Percentiles rank a stretch among this genome's conserved stretches.
Conservation (phyloP, 441 rosid genomes). For the Pelargonium citronellum region DNA sequence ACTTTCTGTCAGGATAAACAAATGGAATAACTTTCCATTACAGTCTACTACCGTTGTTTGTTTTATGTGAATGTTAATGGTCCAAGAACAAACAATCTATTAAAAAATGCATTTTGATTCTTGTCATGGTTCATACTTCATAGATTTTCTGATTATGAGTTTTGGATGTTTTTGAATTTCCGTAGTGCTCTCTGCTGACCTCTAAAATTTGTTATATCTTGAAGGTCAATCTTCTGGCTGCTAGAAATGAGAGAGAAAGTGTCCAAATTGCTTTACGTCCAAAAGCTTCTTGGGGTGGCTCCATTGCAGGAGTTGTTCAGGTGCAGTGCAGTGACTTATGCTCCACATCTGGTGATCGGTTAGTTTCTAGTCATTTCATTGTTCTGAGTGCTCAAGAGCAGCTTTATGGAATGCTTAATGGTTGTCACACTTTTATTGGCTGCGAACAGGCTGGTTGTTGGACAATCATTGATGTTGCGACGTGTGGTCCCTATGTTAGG, state of each 20-base stretch:
- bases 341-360: conserved; percentile 77
- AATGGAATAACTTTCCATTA: too few relatives aligned
- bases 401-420: conserved; percentile 23
- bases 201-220: conserved; percentile 28
- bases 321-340: conserved; percentile 79
- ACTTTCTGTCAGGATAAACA: too few relatives aligned
- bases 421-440: conserved; percentile 22
- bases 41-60: too few relatives aligned
- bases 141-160: background rate
- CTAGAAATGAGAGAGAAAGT: conserved; percentile 94
- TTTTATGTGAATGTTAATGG: too few relatives aligned
- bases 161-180: conserved; percentile 12
- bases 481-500: conserved; percentile 78
- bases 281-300: conserved; percentile 81
- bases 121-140: background rate
- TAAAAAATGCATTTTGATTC: conserved; percentile 1
- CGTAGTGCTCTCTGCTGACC: conserved; percentile 18
- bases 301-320: conserved; percentile 68
- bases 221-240: conserved; percentile 83
- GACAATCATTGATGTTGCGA: conserved; percentile 62
- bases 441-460: conserved; percentile 60
- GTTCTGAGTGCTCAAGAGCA: background rate
- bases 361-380: conserved; percentile 25
- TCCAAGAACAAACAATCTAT: too few relatives aligned
- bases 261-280: conserved; percentile 87